Evolutionary conservation across 2,329 filamentous ascomycete species (phyloP).

Genomic region (Neobulgaria alba): DNA sequence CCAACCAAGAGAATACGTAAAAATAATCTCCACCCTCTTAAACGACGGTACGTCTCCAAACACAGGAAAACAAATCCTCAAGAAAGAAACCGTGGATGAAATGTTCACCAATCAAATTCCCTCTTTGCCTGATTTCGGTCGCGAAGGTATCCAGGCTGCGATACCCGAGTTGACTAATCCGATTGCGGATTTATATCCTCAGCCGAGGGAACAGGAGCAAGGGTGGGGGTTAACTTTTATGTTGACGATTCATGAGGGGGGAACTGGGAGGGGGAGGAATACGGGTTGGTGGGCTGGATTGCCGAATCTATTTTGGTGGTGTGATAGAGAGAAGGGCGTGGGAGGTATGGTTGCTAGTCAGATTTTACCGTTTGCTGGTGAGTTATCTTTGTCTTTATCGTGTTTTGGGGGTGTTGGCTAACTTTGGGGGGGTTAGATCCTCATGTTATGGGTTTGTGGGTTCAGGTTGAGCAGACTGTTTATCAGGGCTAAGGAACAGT

Average conservation of each 20-base stretch:
- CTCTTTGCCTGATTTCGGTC: conserved; percentile 42
- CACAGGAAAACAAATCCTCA: conserved; percentile 46
- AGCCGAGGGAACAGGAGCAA: conserved; percentile 43
- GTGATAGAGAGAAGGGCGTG: conserved; percentile 49
- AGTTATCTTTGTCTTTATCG: conserved; percentile 1
- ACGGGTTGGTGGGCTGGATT: conserved; percentile 52
- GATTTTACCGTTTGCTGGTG: conserved; percentile 39
- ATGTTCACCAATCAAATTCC: conserved; percentile 60
- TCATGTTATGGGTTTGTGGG: conserved; percentile 8
- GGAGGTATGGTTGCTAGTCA: conserved; percentile 44
- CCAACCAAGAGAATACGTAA: conserved; percentile 50
- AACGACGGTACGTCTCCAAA: conserved; percentile 54
- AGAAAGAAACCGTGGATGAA: conserved; percentile 46
- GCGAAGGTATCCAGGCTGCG: conserved; percentile 35
- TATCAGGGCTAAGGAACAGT: conserved; percentile 8
- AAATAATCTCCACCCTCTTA: conserved; percentile 51
- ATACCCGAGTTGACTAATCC: conserved; percentile 42
- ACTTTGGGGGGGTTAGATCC: conserved; percentile 3
- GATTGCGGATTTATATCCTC: conserved; percentile 41
- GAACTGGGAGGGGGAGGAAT: conserved; percentile 42
- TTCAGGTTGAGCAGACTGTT: conserved; percentile 1
- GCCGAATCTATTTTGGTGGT: conserved; percentile 55
- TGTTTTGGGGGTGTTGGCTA: not conserved
- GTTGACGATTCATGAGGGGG: conserved; percentile 34
- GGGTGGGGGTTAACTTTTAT: conserved; percentile 57